Percentiles rank a stretch among this genome's conserved stretches.
Conservation (phyloP, 2,329 filamentous ascomycete genomes). For the Geoglossum cookeanum region DNA sequence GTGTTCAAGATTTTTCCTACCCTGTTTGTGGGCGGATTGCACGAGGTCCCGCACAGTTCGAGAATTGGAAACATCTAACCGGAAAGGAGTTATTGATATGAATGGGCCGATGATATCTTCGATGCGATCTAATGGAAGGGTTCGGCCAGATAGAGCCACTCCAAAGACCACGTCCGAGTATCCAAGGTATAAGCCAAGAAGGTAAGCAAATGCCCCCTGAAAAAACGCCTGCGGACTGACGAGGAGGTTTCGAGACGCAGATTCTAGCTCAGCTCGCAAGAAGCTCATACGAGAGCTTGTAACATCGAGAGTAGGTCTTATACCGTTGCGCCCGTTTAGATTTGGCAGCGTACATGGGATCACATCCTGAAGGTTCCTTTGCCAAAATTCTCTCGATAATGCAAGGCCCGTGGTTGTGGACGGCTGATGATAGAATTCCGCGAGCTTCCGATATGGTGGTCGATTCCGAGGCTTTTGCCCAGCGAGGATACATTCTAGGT, state of each 20-base stretch:
- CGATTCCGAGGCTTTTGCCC: constrained; percentile 19
- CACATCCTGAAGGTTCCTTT: constrained; percentile 39
- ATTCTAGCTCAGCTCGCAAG: constrained; percentile 18
- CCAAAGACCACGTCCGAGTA: constrained; percentile 52
- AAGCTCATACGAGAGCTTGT: constrained; percentile 18
- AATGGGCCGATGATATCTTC: constrained; percentile 65
- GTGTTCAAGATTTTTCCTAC: constrained; percentile 45
- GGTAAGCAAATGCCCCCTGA: constrained; percentile 48
- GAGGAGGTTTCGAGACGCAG: constrained; percentile 22
- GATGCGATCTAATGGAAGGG: constrained; percentile 47
- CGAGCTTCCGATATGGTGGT: constrained; percentile 42
- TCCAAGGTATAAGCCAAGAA: constrained; percentile 47
- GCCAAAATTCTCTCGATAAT: constrained; percentile 47
- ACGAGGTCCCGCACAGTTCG: constrained; percentile 41
- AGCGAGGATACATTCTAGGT: constrained; percentile 37
- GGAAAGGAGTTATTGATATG: constrained; percentile 53
- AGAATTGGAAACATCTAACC: constrained; percentile 37
- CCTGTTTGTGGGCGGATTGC: constrained; percentile 41
- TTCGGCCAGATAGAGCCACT: constrained; percentile 65
- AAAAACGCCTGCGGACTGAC: constrained; percentile 54
- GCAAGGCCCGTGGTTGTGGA: constrained; percentile 15
- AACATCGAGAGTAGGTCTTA: constrained; percentile 14
- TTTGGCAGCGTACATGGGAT: constrained; percentile 38
- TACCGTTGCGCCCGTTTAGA: constrained; percentile 25
- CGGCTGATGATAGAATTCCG: constrained; percentile 26